Conservation (phyloP, 2,329 filamentous ascomycete genomes). For the Byssothecium circinans region DNA sequence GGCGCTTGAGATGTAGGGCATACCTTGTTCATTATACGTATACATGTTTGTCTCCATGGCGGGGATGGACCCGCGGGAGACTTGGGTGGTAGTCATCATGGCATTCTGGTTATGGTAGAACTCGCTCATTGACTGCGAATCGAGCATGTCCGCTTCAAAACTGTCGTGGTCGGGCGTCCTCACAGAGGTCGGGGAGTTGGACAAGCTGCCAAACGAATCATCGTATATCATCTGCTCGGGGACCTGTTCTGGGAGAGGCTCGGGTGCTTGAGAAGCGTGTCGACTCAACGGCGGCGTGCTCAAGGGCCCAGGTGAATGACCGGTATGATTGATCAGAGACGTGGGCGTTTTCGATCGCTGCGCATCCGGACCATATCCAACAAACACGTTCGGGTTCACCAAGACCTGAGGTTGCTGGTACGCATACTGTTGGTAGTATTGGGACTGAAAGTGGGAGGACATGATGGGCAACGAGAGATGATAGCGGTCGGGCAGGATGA, state of each 20-base stretch:
- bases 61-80: constrained; percentile 22
- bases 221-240: constrained; percentile 38
- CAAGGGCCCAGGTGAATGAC: constrained; percentile 37
- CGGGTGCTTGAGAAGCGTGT: constrained; percentile 34
- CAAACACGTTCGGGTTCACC: constrained; percentile 23
- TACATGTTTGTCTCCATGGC: constrained; percentile 26
- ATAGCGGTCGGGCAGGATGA: constrained; percentile 22
- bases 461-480: constrained; percentile 30
- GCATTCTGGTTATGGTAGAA: constrained; percentile 30
- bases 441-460: constrained; percentile 27
- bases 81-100: constrained; percentile 29
- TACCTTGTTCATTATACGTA: constrained; percentile 25
- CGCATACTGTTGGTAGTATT: constrained; percentile 24
- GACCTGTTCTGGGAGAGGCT: constrained; percentile 26
- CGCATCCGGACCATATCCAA: constrained; percentile 23
- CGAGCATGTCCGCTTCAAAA: constrained; percentile 38
- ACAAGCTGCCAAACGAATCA: constrained; percentile 28
- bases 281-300: constrained; percentile 39
- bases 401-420: constrained; percentile 26
- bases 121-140: constrained; percentile 29
- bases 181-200: constrained; percentile 40
- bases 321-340: constrained; percentile 38
- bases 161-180: constrained; percentile 38
- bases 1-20: constrained; percentile 8
- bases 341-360: constrained; percentile 40